phyloP scores from a whole-genome alignment of 2,329 filamentous ascomycete genomes.

The Neonectria punicea region DNA sequence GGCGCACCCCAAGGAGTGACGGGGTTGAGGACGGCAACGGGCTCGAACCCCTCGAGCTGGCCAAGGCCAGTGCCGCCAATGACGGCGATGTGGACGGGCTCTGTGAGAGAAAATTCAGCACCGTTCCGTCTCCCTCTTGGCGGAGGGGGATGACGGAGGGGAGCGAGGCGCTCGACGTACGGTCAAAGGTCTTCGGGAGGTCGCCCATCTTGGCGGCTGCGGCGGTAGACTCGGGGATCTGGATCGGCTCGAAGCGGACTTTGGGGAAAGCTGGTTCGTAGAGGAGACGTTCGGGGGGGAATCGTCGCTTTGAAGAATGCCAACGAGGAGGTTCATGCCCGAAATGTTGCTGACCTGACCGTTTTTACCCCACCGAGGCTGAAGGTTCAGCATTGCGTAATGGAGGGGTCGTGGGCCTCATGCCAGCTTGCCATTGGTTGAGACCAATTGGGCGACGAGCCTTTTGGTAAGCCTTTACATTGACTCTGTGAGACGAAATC shows the following conservation, averaged over 20 bases:
- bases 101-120: conserved; percentile 51
- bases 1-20: conserved; percentile 90
- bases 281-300: conserved; percentile 14
- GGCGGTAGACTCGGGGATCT: conserved; percentile 1
- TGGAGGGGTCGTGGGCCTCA: conserved; percentile 42
- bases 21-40: conserved; percentile 80
- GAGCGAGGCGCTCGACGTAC: conserved; percentile 52
- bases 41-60: conserved; percentile 86
- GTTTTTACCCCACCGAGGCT: conserved; percentile 40
- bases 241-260: conserved; percentile 7
- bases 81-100: conserved; percentile 83
- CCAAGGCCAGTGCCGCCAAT: conserved; percentile 94
- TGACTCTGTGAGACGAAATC: background rate
- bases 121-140: background rate
- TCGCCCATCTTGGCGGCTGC: conserved; percentile 55
- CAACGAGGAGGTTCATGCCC: conserved; percentile 25
- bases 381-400: conserved; percentile 34
- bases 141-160: conserved; percentile 12
- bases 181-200: conserved; percentile 68
- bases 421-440: conserved; percentile 34
- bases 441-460: background rate
- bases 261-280: background rate
- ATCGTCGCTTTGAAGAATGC: conserved; percentile 12
- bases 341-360: conserved; percentile 22
- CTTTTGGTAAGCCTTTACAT: background rate